Evolutionary conservation across 2,329 filamentous ascomycete species (phyloP).

Genomic region (Alternaria gaisen): DNA sequence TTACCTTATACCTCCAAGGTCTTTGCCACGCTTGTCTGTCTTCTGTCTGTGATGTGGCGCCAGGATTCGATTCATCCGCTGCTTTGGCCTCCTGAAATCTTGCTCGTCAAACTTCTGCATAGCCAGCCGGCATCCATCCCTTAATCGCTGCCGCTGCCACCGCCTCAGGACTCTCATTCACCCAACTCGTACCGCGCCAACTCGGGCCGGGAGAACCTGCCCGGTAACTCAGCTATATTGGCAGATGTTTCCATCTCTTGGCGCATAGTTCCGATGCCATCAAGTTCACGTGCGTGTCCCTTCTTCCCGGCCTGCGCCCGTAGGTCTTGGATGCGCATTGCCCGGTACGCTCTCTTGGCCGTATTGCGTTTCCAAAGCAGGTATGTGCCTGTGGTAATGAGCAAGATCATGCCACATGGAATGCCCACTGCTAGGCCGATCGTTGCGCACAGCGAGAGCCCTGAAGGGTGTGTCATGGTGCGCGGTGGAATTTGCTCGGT

Average conservation of each 20-base stretch:
- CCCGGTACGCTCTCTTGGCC: neutral
- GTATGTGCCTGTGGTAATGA: neutral
- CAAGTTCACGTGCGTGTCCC: neutral
- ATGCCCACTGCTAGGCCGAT: conserved; percentile 2
- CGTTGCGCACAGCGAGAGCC: neutral
- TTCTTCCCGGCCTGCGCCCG: neutral
- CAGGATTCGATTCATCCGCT: neutral
- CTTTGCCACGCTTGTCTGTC: too few relatives aligned
- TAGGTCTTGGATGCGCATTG: neutral
- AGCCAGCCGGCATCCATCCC: neutral
- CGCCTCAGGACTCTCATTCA: neutral
- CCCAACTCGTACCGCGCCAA: neutral
- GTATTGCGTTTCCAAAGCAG: neutral
- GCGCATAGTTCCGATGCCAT: neutral
- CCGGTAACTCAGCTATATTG: neutral
- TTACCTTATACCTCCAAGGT: too few relatives aligned
- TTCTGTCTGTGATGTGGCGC: too few relatives aligned
- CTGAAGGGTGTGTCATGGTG: neutral
- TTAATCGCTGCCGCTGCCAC: too few relatives aligned
- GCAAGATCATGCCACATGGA: conserved; percentile 1
- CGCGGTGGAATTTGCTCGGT: neutral
- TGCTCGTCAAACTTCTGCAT: neutral
- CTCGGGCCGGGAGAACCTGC: neutral
- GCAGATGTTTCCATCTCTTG: neutral
- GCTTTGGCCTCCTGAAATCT: neutral